A percentile compares a stretch with the other conserved stretches of the same genome.
Evolutionary conservation across 2,329 filamentous ascomycete species (phyloP).

Genomic region (Fonsecaea nubica): DNA sequence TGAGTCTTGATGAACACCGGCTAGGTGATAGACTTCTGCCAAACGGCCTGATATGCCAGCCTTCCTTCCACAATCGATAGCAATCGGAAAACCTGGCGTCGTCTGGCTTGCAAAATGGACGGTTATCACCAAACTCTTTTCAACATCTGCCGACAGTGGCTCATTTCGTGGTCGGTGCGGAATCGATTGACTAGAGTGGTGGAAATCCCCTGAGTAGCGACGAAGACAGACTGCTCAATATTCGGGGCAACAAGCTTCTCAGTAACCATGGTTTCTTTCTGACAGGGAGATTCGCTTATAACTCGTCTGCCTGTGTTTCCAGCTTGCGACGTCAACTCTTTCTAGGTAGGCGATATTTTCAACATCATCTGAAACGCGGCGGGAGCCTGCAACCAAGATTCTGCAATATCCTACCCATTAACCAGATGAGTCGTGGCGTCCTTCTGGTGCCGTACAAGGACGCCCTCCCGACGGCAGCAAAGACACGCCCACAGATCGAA

Average conservation of each 20-base stretch:
- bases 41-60: constrained; percentile 9
- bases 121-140: constrained; percentile 9
- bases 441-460: neutral
- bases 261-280: constrained; percentile 3
- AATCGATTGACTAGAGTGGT: constrained; percentile 4
- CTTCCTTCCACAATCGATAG: neutral
- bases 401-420: constrained; percentile 11
- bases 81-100: constrained; percentile 1
- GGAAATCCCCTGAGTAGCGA: constrained; percentile 9
- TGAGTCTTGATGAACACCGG: constrained; percentile 10
- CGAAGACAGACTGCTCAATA: neutral
- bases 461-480: constrained; percentile 1
- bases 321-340: neutral
- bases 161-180: constrained; percentile 8
- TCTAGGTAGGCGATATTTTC: constrained; percentile 1
- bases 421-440: neutral
- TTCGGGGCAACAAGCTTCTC: neutral
- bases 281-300: constrained; percentile 6
- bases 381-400: constrained; percentile 11
- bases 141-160: constrained; percentile 5
- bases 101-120: constrained; percentile 6
- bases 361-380: constrained; percentile 8
- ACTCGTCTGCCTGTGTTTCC: constrained; percentile 4
- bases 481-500: constrained; percentile 2
- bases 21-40: constrained; percentile 7